Evolutionary conservation across 2,329 filamentous ascomycete species (phyloP), one percentile per base, ranked within the genome.

Genomic region (Trichothecium sympodiale): DNA sequence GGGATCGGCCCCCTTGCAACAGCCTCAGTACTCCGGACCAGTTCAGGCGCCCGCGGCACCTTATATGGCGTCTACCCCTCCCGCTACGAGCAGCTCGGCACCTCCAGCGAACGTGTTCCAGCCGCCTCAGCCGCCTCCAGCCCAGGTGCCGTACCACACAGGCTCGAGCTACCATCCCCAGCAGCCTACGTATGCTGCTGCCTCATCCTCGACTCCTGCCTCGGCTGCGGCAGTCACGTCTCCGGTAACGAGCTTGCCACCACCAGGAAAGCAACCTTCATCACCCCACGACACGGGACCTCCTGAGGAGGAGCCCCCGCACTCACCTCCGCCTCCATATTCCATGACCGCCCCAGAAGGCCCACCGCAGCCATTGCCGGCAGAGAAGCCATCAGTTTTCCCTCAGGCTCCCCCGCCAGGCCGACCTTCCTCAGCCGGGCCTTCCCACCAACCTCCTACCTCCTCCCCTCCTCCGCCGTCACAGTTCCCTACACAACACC

Each of bases 401-500:
- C 37, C 37, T 8, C 37, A 32, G 15, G 31, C 33, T 10, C 20
- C 20, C 20, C 20, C 20, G 6, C 20, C 20, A 6, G 20, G 20
- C 20, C 20, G 10, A 25, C 20, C 20, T 25, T 6, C 20, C 20
- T 25, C 20, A 25, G 20, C 20, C 10, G 20, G 20, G n/a, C 31
- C 36, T 9, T 15, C 31, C 4, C 23, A 31, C 2, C 17, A 18
- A 17, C 17, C 35, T 14, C 14, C 36, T 13, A 23, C 37, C 15
- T 33, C 35, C 15, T 14, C 34, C 4, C 37, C 33, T 5, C 8
- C 20, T 23, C 37, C 43, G 31, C 48, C 50, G 27, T 31, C 39
- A 27, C 46, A 47, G 17, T 48, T 43, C 29, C 40, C 46, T 10
- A 40, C 38, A 7, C 50, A 51, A 20, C 43, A 45, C 12, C 13